These are phyloP conservation scores for Rhizomucor pusillus DNA, from an alignment of 371 early-diverging fungal species.

Conservation along the genomic window DNA sequence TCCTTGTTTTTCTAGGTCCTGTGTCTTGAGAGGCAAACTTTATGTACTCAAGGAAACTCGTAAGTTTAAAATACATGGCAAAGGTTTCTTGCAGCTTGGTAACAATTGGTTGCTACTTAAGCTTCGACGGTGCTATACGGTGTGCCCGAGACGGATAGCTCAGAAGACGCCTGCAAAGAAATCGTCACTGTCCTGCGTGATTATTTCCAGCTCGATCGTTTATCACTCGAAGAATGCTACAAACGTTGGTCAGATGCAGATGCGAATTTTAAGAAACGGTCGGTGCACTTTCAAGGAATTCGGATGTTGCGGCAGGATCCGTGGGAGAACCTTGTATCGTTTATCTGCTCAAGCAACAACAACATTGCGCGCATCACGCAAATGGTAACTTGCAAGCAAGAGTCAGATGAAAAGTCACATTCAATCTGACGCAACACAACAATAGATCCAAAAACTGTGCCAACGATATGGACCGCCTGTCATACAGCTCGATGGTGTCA, in stretches of 20 bases:
- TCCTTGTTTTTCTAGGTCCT: constrained; percentile 28
- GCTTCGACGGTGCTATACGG: constrained; percentile 28
- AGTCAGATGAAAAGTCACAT: not conserved
- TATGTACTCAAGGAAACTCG: constrained; percentile 26
- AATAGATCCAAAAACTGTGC: constrained; percentile 72
- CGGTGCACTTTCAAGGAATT: constrained; percentile 62
- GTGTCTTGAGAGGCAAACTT: constrained; percentile 33
- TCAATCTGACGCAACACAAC: too few species aligned
- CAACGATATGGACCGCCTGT: constrained; percentile 60
- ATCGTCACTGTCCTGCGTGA: constrained; percentile 34
- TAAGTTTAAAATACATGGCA: constrained; percentile 8
- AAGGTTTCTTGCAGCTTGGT: not conserved
- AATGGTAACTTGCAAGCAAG: constrained; percentile 62
- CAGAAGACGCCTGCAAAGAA: constrained; percentile 6
- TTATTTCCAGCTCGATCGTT: constrained; percentile 78
- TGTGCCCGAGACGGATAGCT: constrained; percentile 16
- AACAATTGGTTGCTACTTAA: not conserved
- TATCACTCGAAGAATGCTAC: constrained; percentile 61
- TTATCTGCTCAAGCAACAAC: constrained; percentile 97
- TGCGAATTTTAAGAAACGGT: constrained; percentile 61
- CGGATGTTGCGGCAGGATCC: constrained; percentile 87
- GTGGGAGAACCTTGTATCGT: constrained; percentile 85
- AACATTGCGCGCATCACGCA: constrained; percentile 90
- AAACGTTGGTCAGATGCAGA: constrained; percentile 69
- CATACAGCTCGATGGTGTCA: constrained; percentile 35